A percentile compares a stretch with the other conserved stretches of the same genome.
These are phyloP conservation scores for Tylopilus sp. DNA, from an alignment of 768 basidiomycete species.

Conservation along the genomic window DNA sequence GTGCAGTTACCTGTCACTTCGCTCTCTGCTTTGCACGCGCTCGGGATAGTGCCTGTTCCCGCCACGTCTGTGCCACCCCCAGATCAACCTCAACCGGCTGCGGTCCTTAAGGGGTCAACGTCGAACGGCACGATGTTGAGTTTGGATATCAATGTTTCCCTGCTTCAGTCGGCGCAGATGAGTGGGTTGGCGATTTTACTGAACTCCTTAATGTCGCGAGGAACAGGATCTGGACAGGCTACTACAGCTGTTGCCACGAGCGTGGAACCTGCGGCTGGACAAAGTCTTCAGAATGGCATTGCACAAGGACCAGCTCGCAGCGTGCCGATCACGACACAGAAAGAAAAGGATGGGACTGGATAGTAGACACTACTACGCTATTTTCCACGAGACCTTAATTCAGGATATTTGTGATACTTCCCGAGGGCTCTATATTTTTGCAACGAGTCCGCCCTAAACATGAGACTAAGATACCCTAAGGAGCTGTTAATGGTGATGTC, in stretches of 20 bases:
- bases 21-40: constrained; percentile 55
- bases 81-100: constrained; percentile 65
- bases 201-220: constrained; percentile 64
- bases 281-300: constrained; percentile 14
- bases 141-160: constrained; percentile 74
- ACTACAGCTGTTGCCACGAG: constrained; percentile 5
- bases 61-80: constrained; percentile 48
- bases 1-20: constrained; percentile 67
- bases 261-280: constrained; percentile 10
- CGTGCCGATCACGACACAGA: constrained; percentile 11
- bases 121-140: constrained; percentile 69
- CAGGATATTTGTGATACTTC: neutral
- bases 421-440: too few species aligned
- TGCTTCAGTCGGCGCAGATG: constrained; percentile 74
- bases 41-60: constrained; percentile 73
- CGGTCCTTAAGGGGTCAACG: constrained; percentile 69
- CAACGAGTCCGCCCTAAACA: too few species aligned
- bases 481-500: too few species aligned
- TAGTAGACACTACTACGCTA: constrained; percentile 16
- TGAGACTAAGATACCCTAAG: too few species aligned
- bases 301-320: constrained; percentile 5
- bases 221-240: constrained; percentile 23
- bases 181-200: constrained; percentile 68
- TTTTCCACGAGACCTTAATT: constrained; percentile 11
- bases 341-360: constrained; percentile 20